These are phyloP conservation scores for Meyerozyma sp. DNA, from an alignment of 1,139 yeast genomes.

Conservation along the genomic window DNA sequence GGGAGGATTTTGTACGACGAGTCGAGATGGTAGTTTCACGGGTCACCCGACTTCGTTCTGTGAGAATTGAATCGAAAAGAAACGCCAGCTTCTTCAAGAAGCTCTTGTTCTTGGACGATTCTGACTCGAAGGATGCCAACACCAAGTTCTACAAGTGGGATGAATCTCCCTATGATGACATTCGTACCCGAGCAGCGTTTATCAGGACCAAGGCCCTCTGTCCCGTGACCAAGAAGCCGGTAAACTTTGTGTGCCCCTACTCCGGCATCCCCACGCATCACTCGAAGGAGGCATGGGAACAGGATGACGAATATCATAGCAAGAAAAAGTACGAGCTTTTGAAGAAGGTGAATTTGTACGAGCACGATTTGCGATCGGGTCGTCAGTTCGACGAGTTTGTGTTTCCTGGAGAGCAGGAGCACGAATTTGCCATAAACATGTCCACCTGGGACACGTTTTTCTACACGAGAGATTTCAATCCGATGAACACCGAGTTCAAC, in stretches of 20 bases:
- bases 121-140: slow-evolving; percentile 17
- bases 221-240: slow-evolving; percentile 80
- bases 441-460: slow-evolving; percentile 89
- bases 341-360: slow-evolving; percentile 85
- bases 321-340: slow-evolving; percentile 64
- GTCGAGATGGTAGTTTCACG: background rate
- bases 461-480: slow-evolving; percentile 86
- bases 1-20: background rate
- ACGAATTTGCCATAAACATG: slow-evolving; percentile 73
- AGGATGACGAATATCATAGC: slow-evolving; percentile 68
- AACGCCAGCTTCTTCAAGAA: slow-evolving; percentile 35
- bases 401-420: slow-evolving; percentile 77
- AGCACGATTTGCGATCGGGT: slow-evolving; percentile 91
- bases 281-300: slow-evolving; percentile 82
- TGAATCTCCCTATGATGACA: slow-evolving; percentile 81
- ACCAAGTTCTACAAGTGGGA: slow-evolving; percentile 79
- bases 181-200: slow-evolving; percentile 86
- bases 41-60: background rate
- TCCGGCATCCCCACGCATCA: slow-evolving; percentile 98
- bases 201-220: slow-evolving; percentile 85
- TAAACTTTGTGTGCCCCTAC: slow-evolving; percentile 82
- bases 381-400: slow-evolving; percentile 93
- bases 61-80: slow-evolving; percentile 8
- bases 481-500: slow-evolving; percentile 96
- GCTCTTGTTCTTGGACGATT: slow-evolving; percentile 31